These are phyloP conservation scores for Neltuma alba DNA, from an alignment of 306 rosid species.

Conservation along the genomic window DNA sequence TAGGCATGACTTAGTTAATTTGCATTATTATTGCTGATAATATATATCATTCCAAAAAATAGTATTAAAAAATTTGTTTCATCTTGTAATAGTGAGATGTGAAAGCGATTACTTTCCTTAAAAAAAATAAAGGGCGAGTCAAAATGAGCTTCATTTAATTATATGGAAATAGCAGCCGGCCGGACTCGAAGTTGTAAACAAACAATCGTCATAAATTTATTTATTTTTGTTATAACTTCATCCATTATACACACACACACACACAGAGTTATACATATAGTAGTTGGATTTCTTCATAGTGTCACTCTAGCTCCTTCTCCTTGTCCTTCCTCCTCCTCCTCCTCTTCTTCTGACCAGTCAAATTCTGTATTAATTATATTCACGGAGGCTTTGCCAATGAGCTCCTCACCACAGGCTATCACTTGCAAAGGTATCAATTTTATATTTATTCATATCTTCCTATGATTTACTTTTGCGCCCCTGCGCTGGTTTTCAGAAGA, in stretches of 20 bases:
- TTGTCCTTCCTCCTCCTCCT: not conserved
- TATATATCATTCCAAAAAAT: too few species aligned
- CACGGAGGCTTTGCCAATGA: not conserved
- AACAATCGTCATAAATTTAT: not conserved
- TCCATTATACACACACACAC: not conserved
- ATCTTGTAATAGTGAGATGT: too few species aligned
- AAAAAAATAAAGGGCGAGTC: not conserved
- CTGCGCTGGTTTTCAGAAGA: too few species aligned
- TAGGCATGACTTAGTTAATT: too few species aligned
- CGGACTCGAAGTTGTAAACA: not conserved
- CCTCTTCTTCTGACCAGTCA: not conserved
- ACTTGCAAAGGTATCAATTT: conserved; percentile 39
- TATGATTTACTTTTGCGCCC: not conserved
- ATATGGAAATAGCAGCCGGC: not conserved
- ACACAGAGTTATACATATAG: not conserved
- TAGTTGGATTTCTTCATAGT: not conserved
- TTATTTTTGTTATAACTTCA: too few species aligned
- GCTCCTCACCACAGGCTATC: conserved; percentile 24
- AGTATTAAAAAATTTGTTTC: too few species aligned
- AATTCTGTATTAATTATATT: not conserved
- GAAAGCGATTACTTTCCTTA: too few species aligned
- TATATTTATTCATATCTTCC: not conserved
- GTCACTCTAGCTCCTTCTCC: not conserved
- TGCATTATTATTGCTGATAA: too few species aligned
- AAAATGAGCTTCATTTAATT: not conserved